phyloP scores from a whole-genome alignment of 345 rosid genomes.

The Draba incana region DNA sequence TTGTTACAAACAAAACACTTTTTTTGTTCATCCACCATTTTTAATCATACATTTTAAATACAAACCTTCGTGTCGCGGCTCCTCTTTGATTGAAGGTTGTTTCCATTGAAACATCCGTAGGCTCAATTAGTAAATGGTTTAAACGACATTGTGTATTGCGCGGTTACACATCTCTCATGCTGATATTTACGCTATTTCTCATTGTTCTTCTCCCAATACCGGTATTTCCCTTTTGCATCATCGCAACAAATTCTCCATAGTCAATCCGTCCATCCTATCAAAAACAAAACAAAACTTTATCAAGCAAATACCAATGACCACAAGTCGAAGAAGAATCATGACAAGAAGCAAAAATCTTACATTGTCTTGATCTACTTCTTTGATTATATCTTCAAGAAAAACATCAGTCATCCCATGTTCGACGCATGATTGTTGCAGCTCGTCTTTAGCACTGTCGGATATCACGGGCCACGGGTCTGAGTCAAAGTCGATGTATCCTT shows the following conservation, averaged over 20 bases:
- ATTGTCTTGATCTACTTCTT: conserved; percentile 97
- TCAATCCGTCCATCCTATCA: conserved; percentile 92
- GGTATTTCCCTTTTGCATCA: conserved; percentile 97
- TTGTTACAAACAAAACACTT: conserved; percentile 33
- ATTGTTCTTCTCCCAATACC: conserved; percentile 99
- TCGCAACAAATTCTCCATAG: conserved; percentile 95
- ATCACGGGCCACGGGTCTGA: conserved; percentile 97
- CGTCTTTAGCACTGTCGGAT: conserved; percentile 94
- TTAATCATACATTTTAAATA: conserved; percentile 23
- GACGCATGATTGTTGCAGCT: conserved; percentile 91
- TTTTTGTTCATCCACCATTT: conserved; percentile 22
- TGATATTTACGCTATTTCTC: conserved; percentile 90
- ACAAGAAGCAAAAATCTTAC: conserved; percentile 49
- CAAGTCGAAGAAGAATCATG: neutral
- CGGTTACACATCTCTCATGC: conserved; percentile 78
- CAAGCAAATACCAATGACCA: conserved; percentile 3
- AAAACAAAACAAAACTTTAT: neutral
- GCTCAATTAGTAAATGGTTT: conserved; percentile 8
- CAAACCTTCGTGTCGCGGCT: conserved; percentile 23
- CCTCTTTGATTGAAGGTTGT: conserved; percentile 17
- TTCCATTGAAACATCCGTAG: conserved; percentile 22
- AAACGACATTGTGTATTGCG: neutral
- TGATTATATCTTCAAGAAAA: conserved; percentile 86
- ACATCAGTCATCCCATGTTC: conserved; percentile 97
- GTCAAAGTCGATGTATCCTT: conserved; percentile 88